Evolutionary conservation across 257 asterid species (phyloP), one percentile per base, ranked within the genome.

Genomic region (Gentiana dahurica): DNA sequence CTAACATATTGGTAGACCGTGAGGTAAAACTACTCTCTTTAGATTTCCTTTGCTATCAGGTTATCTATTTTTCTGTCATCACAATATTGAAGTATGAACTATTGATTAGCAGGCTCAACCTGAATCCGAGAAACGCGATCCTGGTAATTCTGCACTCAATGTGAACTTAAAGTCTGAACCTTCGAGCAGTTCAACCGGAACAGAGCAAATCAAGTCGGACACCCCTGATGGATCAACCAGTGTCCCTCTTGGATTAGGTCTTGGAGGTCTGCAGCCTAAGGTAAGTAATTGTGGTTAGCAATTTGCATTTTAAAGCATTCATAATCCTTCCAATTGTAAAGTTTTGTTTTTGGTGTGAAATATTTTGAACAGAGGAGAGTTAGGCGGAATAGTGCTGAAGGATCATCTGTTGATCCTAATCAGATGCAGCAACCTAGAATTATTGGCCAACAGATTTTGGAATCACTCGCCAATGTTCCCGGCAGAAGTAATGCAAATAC

Each of bases 221-320:
- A 63, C 49, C 51, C 55, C 72, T 53, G 82, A 61, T 59, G 70
- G 71, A 65, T 66, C 89, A 43, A 48, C 84, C 54, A 58, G 75
- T 46, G 71, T 70, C 57, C 97, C 97, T 58, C 75, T 89, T 62
- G 97, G 97, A 43, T 62, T 89, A 76, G 97, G 97, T 61, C 69
- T 80, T 11, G 85, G 89, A 38, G 83, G 82, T 53, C 81, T 89
- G 74, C 93, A 80, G 65, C 85, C 95, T 12, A 86, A 78, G 95
- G 97, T 86, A 66, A 37, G 68, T 51, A n/a, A 11, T 41, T 46
- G 34, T 49, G 33, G 59, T 37, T 55, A 33, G 10, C 13, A 34
- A 41, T 4, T 34, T n/a, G 5, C 41, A 7, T 35, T 47, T 32
- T 32, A 38, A 41, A 34, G 7, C 2, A 11, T 8, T 39, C 4